Base-by-base conservation (phyloP, 208 protist species). In the Leishmania lainsoni region DNA sequence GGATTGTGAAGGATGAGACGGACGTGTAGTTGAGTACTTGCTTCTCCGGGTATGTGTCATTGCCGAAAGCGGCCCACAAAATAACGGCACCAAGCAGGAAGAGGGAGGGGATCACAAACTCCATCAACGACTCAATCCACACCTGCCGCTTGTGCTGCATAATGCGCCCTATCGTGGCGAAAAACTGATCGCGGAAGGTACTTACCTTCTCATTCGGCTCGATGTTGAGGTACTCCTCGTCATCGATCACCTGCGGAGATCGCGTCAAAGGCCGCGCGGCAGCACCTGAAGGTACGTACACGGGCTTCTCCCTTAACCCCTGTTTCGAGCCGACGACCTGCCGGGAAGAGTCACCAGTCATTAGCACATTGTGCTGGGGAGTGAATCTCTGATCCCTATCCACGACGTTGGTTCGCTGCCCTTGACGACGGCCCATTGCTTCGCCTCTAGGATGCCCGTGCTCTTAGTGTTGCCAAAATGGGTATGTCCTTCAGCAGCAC, bases 21-120 rank as follows among this genome's bases (percentile, higher is more conserved):
- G n/a, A 10, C 1, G 35, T n/a, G 76, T 84, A 84, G 32, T 79
- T 70, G 17, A 72, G 70, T 51, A 79, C 45, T 58, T 82, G 52
- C 39, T 65, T 56, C 1, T 39, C 10, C 16, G 76, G n/a, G 78
- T 78, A 45, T 12, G 80, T 78, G 17, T 77, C 71, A 10, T 87
- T 75, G 16, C 87, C 89, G 70, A 92, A 90, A 74, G 86, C 81
- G 4, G 61, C 77, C 86, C 88, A 92, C 17, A 95, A 48, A 63
- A 89, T 79, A 65, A 92, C 80, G 48, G 85, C 75, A 52, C 84
- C 83, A 0, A 90, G 5, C 14, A 93, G 58, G 80, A 90, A 95
- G 39, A 95, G 54, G 32, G 93, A 22, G 8, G 91, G 89, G 17
- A 93, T 75, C 51, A 89, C 16, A 48, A 93, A 63, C 81, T 94